A percentile compares a stretch with the other conserved stretches of the same genome.
phyloP scores from a whole-genome alignment of 108 stramenopile species.

The Nannochloropsis oceanica region DNA sequence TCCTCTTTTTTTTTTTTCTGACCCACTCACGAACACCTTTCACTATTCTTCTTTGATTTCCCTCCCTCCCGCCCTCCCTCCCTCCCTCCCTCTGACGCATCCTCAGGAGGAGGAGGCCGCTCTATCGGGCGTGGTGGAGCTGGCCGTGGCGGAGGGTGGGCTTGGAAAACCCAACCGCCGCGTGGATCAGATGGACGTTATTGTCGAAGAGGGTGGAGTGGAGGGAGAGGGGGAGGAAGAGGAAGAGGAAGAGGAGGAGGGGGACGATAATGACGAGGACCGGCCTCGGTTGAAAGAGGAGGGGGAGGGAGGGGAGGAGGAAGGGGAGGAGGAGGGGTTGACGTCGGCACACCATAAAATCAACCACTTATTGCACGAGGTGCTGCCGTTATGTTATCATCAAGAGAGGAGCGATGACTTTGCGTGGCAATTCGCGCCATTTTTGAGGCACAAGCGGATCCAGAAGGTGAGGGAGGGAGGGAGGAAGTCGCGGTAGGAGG shows the following conservation, averaged over 20 bases:
- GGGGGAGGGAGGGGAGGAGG: slow-evolving; percentile 11
- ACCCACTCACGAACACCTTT: too few species aligned
- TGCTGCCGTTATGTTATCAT: slow-evolving; percentile 68
- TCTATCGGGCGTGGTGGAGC: background rate
- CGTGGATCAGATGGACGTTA: background rate
- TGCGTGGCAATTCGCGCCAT: slow-evolving; percentile 32
- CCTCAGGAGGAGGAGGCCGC: background rate
- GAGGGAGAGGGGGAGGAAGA: slow-evolving; percentile 24
- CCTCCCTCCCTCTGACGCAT: background rate
- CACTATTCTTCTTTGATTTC: background rate
- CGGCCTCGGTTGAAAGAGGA: slow-evolving; percentile 33
- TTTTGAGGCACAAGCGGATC: background rate
- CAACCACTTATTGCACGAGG: slow-evolving; percentile 58
- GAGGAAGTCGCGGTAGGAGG: background rate
- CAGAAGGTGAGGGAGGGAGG: background rate
- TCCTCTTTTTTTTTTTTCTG: background rate
- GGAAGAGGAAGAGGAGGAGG: slow-evolving; percentile 36
- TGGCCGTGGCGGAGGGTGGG: background rate
- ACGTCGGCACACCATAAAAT: slow-evolving; percentile 61
- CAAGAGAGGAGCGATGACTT: slow-evolving; percentile 72
- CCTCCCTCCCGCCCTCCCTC: background rate
- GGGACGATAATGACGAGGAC: slow-evolving; percentile 28
- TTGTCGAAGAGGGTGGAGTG: slow-evolving; percentile 18
- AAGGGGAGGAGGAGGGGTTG: slow-evolving; percentile 45
- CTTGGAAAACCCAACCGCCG: background rate